Conservation (phyloP, 169 alveolate species). For the Plasmodium knowlesi region DNA sequence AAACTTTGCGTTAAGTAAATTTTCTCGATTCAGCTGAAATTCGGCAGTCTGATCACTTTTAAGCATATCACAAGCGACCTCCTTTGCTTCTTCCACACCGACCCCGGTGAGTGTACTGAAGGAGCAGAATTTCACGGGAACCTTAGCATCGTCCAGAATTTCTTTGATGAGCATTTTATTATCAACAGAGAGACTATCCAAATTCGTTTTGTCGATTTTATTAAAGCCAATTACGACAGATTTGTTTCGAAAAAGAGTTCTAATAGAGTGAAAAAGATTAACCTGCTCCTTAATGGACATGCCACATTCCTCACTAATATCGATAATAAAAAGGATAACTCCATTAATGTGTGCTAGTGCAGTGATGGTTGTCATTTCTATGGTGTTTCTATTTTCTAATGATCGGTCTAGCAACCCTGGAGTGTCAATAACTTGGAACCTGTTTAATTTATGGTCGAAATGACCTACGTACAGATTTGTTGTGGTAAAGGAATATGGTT, state of each 20-base stretch:
- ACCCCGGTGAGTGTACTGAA: constrained; percentile 87
- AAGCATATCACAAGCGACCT: constrained; percentile 89
- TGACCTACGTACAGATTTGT: constrained; percentile 99
- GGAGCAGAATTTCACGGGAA: constrained; percentile 56
- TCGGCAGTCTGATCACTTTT: constrained; percentile 68
- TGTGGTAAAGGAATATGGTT: constrained; percentile 99
- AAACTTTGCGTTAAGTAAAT: constrained; percentile 1
- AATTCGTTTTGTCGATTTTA: constrained; percentile 94
- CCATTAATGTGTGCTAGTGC: constrained; percentile 98
- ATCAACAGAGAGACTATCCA: constrained; percentile 87
- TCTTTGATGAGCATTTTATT: constrained; percentile 86
- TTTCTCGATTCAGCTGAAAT: constrained; percentile 39
- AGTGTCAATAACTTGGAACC: constrained; percentile 99
- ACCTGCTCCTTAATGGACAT: constrained; percentile 95
- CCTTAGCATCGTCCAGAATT: constrained; percentile 26
- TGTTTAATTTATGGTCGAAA: constrained; percentile 96
- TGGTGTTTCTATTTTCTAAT: constrained; percentile 97
- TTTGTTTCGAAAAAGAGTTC: constrained; percentile 95
- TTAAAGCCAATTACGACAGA: constrained; percentile 95
- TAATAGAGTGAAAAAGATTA: constrained; percentile 93
- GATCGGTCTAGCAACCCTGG: constrained; percentile 99
- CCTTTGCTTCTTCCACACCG: constrained; percentile 92
- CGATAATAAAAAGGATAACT: constrained; percentile 91
- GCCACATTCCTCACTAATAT: constrained; percentile 98
- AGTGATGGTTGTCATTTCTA: constrained; percentile 99